Base-by-base conservation (phyloP, 225 moss, liverwort and hornwort species). In the Bryoerythrophyllum caledonicum region DNA sequence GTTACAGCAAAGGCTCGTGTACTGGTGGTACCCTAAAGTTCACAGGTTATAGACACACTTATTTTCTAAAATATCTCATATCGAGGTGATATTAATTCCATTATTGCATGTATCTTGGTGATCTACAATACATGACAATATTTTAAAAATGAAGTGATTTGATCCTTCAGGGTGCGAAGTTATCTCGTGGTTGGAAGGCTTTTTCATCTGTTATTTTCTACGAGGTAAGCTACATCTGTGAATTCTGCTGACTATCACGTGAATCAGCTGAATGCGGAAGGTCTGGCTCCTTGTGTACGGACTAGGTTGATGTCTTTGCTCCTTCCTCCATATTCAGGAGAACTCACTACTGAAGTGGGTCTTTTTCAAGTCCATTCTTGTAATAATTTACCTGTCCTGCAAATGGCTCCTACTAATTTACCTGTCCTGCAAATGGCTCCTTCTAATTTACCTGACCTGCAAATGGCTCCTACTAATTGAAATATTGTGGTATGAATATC, bases 171-270 rank as follows among this genome's bases (percentile, higher is more conserved):
- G 81, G 74, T 70, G 84, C 92, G 70, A 83, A 28, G 56, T 84
- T 96, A 76, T 86, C 92, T 68, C 84, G 65, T 57, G 89, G 91
- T 75, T 96, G 96, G 96, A 91, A 85, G 79, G 84, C 92, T 16
- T 96, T 88, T 72, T 91, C 90, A 8, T 82, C 94, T 71, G 77
- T 94, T 46, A 92, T 96, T 43, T 75, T 91, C 30, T 76, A 84
- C 57, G 88, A 82, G 93, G 96, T 94, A 66, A 80, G 49, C 59
- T 79, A 51, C 64, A 62, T 59, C 35, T 73, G 19, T 60, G 25
- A 65, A 61, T 35, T 41, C 7, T 44, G 20, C 60, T 55, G 24
- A 41, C 14, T 60, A 37, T 21, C 60, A 20, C 60, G 30, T 62
- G 34, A 41, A 25, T 35, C 26, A 65, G 32, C 0, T 68, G 11